Percentiles rank a stretch among this genome's conserved stretches.
Conservation (phyloP, 176 grass and related monocot genomes). For the Rhynchospora breviuscula region DNA sequence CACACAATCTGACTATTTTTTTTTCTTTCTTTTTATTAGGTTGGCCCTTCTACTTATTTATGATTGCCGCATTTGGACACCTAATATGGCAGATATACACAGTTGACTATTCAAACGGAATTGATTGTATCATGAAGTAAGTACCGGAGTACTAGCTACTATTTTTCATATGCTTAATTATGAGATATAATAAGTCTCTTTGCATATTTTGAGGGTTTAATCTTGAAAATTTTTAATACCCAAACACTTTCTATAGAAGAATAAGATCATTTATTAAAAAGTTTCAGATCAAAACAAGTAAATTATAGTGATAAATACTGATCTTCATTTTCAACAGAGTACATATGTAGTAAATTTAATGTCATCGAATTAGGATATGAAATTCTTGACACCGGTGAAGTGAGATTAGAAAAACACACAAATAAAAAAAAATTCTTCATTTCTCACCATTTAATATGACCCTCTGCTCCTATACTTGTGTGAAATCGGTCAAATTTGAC, state of each 20-base stretch:
- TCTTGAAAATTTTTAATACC: too few relatives aligned
- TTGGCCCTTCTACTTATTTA: slow-evolving; percentile 38
- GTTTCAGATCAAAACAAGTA: not conserved
- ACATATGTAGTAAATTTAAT: too few relatives aligned
- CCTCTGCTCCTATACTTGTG: too few relatives aligned
- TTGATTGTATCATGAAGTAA: slow-evolving; percentile 44
- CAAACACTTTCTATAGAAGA: not conserved
- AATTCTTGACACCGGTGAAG: too few relatives aligned
- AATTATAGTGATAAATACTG: not conserved
- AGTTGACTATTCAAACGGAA: slow-evolving; percentile 37
- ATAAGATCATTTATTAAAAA: not conserved
- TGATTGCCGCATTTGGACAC: slow-evolving; percentile 33
- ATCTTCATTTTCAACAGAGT: not conserved
- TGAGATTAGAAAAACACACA: too few relatives aligned
- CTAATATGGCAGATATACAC: slow-evolving; percentile 43
- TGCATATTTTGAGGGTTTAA: not conserved
- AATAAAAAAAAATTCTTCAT: too few relatives aligned
- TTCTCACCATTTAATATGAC: too few relatives aligned
- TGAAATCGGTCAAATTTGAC: not conserved
- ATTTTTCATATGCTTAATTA: not conserved
- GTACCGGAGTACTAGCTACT: not conserved
- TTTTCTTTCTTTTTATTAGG: slow-evolving; percentile 16
- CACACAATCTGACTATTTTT: not conserved
- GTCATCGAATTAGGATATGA: too few relatives aligned
- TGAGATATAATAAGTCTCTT: not conserved